A percentile compares a stretch with the other conserved stretches of the same genome.
Conservation (phyloP, 257 asterid species). For the Capsicum baccatum region DNA sequence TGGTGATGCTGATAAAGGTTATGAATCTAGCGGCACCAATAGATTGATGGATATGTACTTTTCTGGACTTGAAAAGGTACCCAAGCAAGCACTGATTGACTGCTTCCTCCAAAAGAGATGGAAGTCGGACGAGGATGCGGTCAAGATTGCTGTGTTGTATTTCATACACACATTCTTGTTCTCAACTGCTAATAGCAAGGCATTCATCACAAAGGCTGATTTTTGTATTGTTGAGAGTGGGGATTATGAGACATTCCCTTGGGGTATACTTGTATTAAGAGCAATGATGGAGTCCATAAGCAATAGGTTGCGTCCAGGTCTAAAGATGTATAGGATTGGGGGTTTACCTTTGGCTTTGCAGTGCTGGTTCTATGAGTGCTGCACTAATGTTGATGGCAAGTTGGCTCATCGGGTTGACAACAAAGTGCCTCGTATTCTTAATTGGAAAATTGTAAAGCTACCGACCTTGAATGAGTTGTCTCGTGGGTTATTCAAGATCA, state of each 20-base stretch:
- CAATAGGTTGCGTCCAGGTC: constrained; percentile 24
- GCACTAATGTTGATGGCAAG: constrained; percentile 6
- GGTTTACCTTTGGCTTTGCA: constrained; percentile 27
- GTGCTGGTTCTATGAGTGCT: constrained; percentile 31
- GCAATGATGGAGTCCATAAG: constrained; percentile 21
- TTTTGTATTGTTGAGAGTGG: constrained; percentile 27
- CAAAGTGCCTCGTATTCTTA: constrained; percentile 29
- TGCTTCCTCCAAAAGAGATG: constrained; percentile 29
- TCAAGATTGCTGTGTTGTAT: constrained; percentile 23
- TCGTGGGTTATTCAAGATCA: constrained; percentile 21
- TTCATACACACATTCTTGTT: constrained; percentile 27
- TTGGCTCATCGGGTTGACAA: constrained; percentile 27
- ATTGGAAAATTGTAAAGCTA: constrained; percentile 22
- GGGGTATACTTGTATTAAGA: constrained; percentile 27
- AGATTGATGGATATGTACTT: constrained; percentile 27
- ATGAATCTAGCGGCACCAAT: constrained; percentile 21
- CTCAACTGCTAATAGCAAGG: constrained; percentile 4
- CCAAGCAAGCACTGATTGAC: constrained; percentile 20
- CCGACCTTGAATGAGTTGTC: constrained; percentile 25
- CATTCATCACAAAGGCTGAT: constrained; percentile 26
- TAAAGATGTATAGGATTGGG: constrained; percentile 29
- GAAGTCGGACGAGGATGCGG: constrained; percentile 25
- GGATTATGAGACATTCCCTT: constrained; percentile 29
- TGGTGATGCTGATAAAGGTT: constrained; percentile 29
- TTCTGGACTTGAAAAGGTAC: constrained; percentile 21